Conservation (phyloP, 768 basidiomycete species). For the Artomyces pyxidatus region DNA sequence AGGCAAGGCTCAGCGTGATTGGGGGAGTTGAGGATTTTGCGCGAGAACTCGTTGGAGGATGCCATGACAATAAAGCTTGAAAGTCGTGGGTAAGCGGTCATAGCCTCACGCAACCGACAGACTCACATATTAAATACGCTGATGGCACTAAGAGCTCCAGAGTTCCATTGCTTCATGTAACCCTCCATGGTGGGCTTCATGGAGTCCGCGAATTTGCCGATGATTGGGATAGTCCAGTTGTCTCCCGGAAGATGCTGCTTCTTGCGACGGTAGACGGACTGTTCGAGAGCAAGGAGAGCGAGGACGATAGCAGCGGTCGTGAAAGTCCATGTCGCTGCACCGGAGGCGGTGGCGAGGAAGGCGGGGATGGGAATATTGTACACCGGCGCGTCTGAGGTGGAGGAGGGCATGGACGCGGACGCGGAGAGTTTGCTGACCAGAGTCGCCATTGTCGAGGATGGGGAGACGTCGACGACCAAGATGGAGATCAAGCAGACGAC, state of each 20-base stretch:
- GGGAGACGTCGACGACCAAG: background rate
- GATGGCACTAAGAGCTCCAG: slow-evolving; percentile 78
- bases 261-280: slow-evolving; percentile 81
- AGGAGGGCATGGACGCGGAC: slow-evolving; percentile 33
- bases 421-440: slow-evolving; percentile 25
- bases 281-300: slow-evolving; percentile 78
- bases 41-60: slow-evolving; percentile 84
- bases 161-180: slow-evolving; percentile 90
- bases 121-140: slow-evolving; percentile 95
- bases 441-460: slow-evolving; percentile 24
- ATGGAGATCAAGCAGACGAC: background rate
- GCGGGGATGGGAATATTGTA: slow-evolving; percentile 42
- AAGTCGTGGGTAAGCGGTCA: background rate
- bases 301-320: slow-evolving; percentile 63
- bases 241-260: slow-evolving; percentile 84
- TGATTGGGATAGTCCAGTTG: slow-evolving; percentile 93
- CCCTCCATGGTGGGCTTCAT: slow-evolving; percentile 85
- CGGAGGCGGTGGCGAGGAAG: slow-evolving; percentile 30
- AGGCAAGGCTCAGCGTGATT: slow-evolving; percentile 89
- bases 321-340: slow-evolving; percentile 44
- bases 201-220: slow-evolving; percentile 93
- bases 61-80: slow-evolving; percentile 98
- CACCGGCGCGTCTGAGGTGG: slow-evolving; percentile 31
- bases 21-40: slow-evolving; percentile 95
- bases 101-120: background rate